Conservation (phyloP, 192 early-diverging fungal species). For the Entophlyctis luteolus region DNA sequence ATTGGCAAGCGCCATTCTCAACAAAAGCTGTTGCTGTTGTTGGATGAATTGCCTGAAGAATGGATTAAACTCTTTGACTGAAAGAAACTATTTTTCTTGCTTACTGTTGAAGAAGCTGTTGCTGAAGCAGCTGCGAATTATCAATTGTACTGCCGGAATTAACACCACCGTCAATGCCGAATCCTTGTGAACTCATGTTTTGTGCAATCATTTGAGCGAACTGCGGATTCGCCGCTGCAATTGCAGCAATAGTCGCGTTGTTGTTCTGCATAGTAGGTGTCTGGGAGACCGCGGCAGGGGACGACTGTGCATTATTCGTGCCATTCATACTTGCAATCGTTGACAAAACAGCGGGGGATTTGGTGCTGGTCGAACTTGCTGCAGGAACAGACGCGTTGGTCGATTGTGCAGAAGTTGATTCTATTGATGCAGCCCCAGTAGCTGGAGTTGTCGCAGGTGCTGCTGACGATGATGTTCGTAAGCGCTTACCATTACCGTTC, state of each 20-base stretch:
- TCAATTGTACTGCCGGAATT: too few species aligned
- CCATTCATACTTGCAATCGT: too few species aligned
- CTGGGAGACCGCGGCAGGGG: not conserved
- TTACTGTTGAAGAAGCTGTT: slow-evolving; percentile 1
- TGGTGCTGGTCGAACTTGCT: not conserved
- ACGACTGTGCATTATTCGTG: too few species aligned
- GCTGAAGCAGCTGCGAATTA: not conserved
- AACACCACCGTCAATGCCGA: not conserved
- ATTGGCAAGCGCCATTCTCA: not conserved
- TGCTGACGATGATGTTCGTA: too few species aligned
- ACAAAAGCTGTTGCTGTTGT: not conserved
- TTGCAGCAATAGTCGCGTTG: not conserved
- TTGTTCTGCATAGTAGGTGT: not conserved
- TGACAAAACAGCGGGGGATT: not conserved
- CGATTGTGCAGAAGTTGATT: too few species aligned
- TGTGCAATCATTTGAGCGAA: not conserved
- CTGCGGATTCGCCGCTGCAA: not conserved
- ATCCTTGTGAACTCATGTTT: not conserved
- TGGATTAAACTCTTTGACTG: not conserved
- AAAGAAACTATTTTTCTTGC: not conserved
- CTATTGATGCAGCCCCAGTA: too few species aligned
- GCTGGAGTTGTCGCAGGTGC: too few species aligned
- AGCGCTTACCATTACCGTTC: too few species aligned
- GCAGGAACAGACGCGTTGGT: not conserved
- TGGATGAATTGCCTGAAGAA: not conserved